Conservation (phyloP, 257 asterid genomes). For the Anisodus tanguticus region DNA sequence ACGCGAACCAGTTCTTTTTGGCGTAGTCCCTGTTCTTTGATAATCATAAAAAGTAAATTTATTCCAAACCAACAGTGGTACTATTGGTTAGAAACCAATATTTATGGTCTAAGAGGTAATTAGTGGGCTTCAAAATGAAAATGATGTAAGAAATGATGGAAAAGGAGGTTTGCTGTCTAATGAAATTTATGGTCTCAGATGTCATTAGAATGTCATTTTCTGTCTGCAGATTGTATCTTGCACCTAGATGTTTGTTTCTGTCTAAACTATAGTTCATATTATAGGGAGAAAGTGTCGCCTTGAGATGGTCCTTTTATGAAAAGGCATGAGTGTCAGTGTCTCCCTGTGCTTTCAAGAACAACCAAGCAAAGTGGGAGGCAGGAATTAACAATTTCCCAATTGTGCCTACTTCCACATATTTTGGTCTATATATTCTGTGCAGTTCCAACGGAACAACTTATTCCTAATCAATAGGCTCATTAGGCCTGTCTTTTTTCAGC, state of each 20-base stretch:
- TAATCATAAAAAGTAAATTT: background rate
- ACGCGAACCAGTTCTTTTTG: background rate
- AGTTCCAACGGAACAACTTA: background rate
- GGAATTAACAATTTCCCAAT: background rate
- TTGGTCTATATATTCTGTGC: background rate
- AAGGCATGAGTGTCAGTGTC: background rate
- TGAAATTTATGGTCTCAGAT: constrained; percentile 2
- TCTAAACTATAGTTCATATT: background rate
- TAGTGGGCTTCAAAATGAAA: constrained; percentile 18
- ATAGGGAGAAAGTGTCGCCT: background rate
- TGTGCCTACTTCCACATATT: background rate
- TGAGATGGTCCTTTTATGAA: background rate
- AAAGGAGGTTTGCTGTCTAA: background rate
- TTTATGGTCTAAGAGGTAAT: background rate
- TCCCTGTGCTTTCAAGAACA: constrained; percentile 18
- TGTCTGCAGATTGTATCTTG: background rate
- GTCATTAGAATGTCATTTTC: background rate
- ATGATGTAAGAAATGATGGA: background rate
- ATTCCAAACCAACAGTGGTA: background rate
- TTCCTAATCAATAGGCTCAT: background rate
- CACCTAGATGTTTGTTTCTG: constrained; percentile 8
- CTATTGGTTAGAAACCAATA: background rate
- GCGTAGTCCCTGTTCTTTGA: background rate
- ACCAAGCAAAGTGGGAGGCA: background rate
- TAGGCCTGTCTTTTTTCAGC: background rate